A percentile compares a stretch with the other conserved stretches of the same genome.
phyloP scores from a whole-genome alignment of 306 rosid species.

The Citrullus colocynthis region DNA sequence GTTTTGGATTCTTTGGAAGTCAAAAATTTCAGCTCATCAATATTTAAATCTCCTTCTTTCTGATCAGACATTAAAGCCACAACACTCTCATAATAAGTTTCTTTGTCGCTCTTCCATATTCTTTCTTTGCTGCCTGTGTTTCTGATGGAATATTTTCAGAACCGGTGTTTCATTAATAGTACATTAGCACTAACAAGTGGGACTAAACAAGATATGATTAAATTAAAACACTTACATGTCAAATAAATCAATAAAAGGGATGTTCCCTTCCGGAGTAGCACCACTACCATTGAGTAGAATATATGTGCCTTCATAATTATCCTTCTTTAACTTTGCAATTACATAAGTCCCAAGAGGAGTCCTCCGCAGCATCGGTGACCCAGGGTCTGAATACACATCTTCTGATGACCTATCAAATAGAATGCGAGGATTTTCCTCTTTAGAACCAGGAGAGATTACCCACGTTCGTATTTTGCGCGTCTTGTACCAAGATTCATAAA shows the following conservation, averaged over 20 bases:
- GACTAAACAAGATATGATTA: not conserved
- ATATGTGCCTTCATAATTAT: conserved; percentile 43
- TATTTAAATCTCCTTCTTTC: conserved; percentile 71
- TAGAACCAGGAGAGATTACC: conserved; percentile 74
- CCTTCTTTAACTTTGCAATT: conserved; percentile 66
- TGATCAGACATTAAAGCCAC: conserved; percentile 90
- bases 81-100: conserved; percentile 69
- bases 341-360: conserved; percentile 75
- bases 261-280: conserved; percentile 89
- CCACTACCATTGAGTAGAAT: conserved; percentile 77
- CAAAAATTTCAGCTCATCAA: conserved; percentile 63
- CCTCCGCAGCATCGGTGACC: conserved; percentile 89
- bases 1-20: conserved; percentile 94
- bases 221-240: conserved; percentile 54
- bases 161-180: conserved; percentile 14
- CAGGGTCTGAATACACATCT: conserved; percentile 98
- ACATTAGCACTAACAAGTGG: not conserved
- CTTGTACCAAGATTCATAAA: conserved; percentile 97
- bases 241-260: conserved; percentile 95
- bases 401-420: conserved; percentile 93
- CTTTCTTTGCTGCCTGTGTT: conserved; percentile 77
- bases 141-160: conserved; percentile 52
- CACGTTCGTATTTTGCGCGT: conserved; percentile 68
- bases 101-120: conserved; percentile 87
- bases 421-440: conserved; percentile 51